A percentile compares a stretch with the other conserved stretches of the same genome.
Evolutionary conservation across 1,284 basidiomycete genomes (phyloP).

Genomic region (Exobasidium rhododendri): DNA sequence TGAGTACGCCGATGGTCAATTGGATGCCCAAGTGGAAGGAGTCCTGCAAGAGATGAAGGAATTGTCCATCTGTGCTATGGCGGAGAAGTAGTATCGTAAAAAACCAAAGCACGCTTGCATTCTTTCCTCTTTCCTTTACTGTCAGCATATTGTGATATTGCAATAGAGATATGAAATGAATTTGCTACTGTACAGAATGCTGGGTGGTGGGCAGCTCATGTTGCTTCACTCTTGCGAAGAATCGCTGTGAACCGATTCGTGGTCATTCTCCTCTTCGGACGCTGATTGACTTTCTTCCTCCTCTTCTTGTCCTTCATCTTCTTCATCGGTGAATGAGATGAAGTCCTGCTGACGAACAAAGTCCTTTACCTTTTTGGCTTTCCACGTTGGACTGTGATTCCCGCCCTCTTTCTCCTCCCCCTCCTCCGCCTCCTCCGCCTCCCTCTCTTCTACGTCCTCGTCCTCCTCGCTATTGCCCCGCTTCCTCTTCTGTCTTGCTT

Average conservation of each 20-base stretch:
- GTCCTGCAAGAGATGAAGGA: slow-evolving; percentile 95
- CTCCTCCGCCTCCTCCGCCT: slow-evolving; percentile 23
- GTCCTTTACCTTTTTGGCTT: slow-evolving; percentile 23
- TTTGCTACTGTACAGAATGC: background rate
- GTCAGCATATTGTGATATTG: background rate
- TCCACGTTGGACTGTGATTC: slow-evolving; percentile 13
- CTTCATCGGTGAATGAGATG: slow-evolving; percentile 17
- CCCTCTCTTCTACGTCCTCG: slow-evolving; percentile 11
- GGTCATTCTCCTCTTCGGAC: slow-evolving; percentile 4
- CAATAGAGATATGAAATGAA: background rate
- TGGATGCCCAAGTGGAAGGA: slow-evolving; percentile 86
- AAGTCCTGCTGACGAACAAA: slow-evolving; percentile 26
- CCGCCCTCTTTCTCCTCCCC: slow-evolving; percentile 21
- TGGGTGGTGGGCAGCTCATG: background rate
- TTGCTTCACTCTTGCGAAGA: background rate
- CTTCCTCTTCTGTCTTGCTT: background rate
- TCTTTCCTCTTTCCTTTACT: background rate
- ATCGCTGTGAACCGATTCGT: slow-evolving; percentile 6
- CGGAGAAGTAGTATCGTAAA: slow-evolving; percentile 14
- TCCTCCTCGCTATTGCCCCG: slow-evolving; percentile 20
- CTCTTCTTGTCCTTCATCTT: slow-evolving; percentile 10
- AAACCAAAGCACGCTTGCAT: too few relatives aligned
- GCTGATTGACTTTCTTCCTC: slow-evolving; percentile 3
- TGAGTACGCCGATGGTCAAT: slow-evolving; percentile 91
- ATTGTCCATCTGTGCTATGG: slow-evolving; percentile 67